Conservation (phyloP, 1,284 basidiomycete species). For the Ustilago xerochloae region DNA sequence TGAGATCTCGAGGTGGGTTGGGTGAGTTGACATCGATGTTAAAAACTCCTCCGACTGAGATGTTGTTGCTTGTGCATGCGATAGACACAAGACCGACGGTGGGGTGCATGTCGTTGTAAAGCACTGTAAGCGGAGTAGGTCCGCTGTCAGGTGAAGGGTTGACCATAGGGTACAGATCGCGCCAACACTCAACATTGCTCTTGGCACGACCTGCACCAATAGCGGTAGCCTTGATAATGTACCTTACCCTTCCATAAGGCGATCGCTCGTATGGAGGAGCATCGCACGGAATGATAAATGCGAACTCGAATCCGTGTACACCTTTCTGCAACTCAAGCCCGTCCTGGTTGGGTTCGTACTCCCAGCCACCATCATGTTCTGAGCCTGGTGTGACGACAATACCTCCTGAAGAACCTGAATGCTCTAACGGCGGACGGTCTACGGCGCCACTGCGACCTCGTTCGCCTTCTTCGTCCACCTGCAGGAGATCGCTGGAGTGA, state of each 20-base stretch:
- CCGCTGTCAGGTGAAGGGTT: constrained; percentile 65
- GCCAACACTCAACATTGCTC: constrained; percentile 63
- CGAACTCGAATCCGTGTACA: constrained; percentile 68
- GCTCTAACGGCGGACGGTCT: constrained; percentile 20
- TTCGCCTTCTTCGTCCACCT: constrained; percentile 46
- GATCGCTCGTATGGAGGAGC: constrained; percentile 66
- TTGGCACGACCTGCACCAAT: constrained; percentile 64
- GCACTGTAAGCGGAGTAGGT: constrained; percentile 63
- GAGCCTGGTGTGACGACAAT: constrained; percentile 39
- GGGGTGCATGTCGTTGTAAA: constrained; percentile 67
- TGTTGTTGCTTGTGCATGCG: constrained; percentile 67
- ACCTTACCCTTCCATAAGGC: constrained; percentile 64
- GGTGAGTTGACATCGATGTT: constrained; percentile 68
- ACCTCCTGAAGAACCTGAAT: constrained; percentile 14
- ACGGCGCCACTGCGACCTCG: constrained; percentile 27
- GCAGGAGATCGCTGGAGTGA: constrained; percentile 34
- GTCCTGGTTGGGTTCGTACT: constrained; percentile 39
- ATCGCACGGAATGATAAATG: constrained; percentile 66
- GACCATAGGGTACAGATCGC: constrained; percentile 66
- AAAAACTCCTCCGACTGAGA: constrained; percentile 67
- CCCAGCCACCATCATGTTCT: constrained; percentile 30
- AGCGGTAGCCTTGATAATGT: constrained; percentile 66
- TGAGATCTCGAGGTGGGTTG: constrained; percentile 59
- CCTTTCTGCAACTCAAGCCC: constrained; percentile 64
- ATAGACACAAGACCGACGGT: constrained; percentile 66